These are phyloP conservation scores for Lasiodiplodia gonubiensis DNA, from an alignment of 2,329 filamentous ascomycete genomes.

Conservation along the genomic window DNA sequence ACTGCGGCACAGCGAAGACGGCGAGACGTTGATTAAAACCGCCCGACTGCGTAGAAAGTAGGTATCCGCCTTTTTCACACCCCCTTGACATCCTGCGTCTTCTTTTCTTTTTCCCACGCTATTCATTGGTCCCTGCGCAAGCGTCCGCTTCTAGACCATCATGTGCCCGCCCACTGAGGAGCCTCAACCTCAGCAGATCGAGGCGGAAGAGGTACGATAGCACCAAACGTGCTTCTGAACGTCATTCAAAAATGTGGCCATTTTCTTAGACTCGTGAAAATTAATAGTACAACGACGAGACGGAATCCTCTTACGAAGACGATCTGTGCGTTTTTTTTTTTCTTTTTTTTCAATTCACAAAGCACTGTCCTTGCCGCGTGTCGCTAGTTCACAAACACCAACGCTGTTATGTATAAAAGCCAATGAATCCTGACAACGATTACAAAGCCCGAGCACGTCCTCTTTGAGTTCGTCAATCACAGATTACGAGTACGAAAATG, in stretches of 20 bases:
- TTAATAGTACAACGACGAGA: background rate
- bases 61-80: background rate
- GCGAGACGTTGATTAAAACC: background rate
- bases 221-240: background rate
- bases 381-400: background rate
- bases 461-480: constrained; percentile 3
- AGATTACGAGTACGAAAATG: constrained; percentile 32
- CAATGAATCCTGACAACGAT: background rate
- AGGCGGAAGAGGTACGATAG: background rate
- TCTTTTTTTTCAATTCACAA: background rate
- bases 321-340: background rate
- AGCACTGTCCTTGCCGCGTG: background rate
- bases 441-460: constrained; percentile 4
- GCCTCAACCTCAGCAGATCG: background rate
- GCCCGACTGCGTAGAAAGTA: background rate
- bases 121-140: background rate
- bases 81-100: background rate
- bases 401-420: background rate
- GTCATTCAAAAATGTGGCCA: background rate
- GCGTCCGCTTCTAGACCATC: background rate
- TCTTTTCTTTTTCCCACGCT: background rate
- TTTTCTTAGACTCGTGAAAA: background rate
- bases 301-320: background rate
- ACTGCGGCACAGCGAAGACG: background rate
- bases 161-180: background rate